Evolutionary conservation across 1,284 basidiomycete genomes (phyloP), one percentile per base, ranked within the genome.

Genomic region (Moniliella sp.): DNA sequence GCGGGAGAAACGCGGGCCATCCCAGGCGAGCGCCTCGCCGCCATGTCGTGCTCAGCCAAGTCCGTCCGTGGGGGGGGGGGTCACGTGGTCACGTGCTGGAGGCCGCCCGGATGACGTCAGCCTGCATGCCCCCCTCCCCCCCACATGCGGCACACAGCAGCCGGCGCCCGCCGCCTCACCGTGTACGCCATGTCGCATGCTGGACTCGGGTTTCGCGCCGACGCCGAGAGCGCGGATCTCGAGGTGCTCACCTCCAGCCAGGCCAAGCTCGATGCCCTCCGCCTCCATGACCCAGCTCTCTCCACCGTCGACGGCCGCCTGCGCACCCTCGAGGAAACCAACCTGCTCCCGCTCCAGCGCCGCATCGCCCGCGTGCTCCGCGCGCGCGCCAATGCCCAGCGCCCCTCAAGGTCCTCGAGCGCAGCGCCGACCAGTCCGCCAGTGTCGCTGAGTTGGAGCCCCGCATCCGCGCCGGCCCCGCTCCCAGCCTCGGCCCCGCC

Each of bases 231-330:
- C 21, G 21, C 8, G 8, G 21, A 65, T 44, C 46, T 64, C 9
- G 54, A 62, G 31, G 46, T 64, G 18, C 45, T 65, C 16, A 51
- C 55, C 15, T 61, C 61, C 39, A 62, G 62, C 23, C 56, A 64
- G 37, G 39, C 43, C 4, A 61, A 63, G 21, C 51, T 59, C 4
- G 46, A 48, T 9, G 47, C 44, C 4, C 55, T 63, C 35, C 61
- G 61, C 12, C 45, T 44, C 18, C 40, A 56, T 8, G 64, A 64
- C 61, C 57, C 61, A 14, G 43, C 46, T 12, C 46, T 65, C 10
- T 54, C 54, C n/a, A 48, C 56, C 16, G 61, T 65, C 36, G 64
- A 65, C 41, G 56, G 61, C 32, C 48, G 64, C 19, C 45, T 59
- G 12, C 47, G 46, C 37, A 49, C 46, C 34, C 46, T 61, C 16